Percentiles rank a stretch among this genome's conserved stretches.
Evolutionary conservation across 2,329 filamentous ascomycete species (phyloP).

Genomic region (Akanthomyces dipterigenus): DNA sequence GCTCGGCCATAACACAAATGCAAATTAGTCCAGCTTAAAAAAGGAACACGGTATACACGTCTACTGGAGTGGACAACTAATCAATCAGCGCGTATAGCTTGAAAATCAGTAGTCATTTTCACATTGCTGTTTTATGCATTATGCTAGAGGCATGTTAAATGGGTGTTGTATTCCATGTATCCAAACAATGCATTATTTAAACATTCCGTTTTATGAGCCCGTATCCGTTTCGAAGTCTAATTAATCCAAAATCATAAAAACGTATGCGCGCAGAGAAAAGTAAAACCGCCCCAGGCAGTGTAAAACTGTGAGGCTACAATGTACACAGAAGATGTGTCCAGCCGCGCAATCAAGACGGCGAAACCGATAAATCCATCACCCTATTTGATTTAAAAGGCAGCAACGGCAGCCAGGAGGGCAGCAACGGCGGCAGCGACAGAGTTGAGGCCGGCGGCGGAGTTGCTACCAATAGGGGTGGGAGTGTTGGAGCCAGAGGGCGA

Average conservation of each 20-base stretch:
- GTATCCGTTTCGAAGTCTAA: slow-evolving; percentile 4
- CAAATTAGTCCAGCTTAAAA: neutral
- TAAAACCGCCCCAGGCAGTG: neutral
- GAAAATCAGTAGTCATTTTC: no score
- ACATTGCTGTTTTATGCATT: no score
- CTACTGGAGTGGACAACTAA: no score
- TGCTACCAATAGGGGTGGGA: neutral
- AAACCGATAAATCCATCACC: no score
- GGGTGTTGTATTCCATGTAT: slow-evolving; percentile 10
- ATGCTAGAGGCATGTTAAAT: slow-evolving; percentile 10
- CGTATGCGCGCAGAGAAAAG: neutral
- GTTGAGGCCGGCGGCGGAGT: slow-evolving; percentile 21
- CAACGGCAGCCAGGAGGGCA: slow-evolving; percentile 24
- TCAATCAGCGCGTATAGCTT: no score
- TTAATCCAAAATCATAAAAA: neutral
- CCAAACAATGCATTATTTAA: slow-evolving; percentile 10
- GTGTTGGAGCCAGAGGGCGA: neutral
- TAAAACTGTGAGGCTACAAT: neutral
- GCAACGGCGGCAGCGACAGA: slow-evolving; percentile 25
- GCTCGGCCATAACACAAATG: slow-evolving; percentile 1
- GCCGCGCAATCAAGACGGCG: neutral
- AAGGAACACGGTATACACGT: neutral
- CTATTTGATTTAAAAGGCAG: slow-evolving; percentile 25
- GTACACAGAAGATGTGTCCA: neutral
- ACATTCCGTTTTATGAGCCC: neutral